phyloP scores from a whole-genome alignment of 1,139 yeast species.

The Nakaseomyces nivariensis region DNA sequence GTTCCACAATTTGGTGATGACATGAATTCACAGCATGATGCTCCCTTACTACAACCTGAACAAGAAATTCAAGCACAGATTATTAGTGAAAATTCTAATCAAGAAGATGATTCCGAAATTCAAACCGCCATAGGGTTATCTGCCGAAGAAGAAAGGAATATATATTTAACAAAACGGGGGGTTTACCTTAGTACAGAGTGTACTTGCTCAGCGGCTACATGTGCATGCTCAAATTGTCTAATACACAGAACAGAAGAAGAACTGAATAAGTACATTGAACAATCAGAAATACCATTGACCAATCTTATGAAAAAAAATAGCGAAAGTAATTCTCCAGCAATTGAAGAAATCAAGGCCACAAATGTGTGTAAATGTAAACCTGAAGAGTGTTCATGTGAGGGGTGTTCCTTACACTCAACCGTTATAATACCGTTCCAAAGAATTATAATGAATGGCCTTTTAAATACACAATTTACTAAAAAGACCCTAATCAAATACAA shows the following conservation, averaged over 20 bases:
- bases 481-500: conserved; percentile 23
- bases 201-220: conserved; percentile 24
- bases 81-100: background rate
- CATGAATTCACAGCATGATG: background rate
- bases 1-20: background rate
- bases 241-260: conserved; percentile 30
- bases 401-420: conserved; percentile 21
- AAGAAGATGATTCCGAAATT: background rate
- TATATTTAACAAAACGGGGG: conserved; percentile 24
- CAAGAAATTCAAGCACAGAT: background rate
- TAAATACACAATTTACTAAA: conserved; percentile 18
- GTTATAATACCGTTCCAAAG: conserved; percentile 22
- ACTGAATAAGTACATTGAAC: conserved; percentile 21
- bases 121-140: background rate
- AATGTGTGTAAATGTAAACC: conserved; percentile 8
- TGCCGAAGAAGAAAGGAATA: background rate
- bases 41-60: background rate
- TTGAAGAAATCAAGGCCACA: background rate
- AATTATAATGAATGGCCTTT: conserved; percentile 19
- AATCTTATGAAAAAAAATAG: conserved; percentile 11
- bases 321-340: background rate
- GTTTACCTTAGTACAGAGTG: conserved; percentile 27
- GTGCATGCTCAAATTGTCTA: conserved; percentile 28
- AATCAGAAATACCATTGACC: conserved; percentile 25
- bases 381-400: conserved; percentile 16